Conservation (phyloP, 169 alveolate species). For the Plasmodium berghei region DNA sequence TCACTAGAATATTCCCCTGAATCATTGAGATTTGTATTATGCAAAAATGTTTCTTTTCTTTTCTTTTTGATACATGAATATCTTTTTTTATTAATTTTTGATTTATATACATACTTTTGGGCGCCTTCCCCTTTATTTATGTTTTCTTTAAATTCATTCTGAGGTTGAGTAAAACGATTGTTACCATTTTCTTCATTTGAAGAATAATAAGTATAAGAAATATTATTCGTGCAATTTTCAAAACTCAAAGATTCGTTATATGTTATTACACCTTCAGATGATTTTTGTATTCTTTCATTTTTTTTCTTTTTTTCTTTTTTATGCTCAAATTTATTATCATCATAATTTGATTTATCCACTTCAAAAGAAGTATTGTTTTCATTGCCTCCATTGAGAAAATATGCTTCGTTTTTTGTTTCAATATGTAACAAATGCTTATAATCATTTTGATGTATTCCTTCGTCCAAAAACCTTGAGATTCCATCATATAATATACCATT, state of each 20-base stretch:
- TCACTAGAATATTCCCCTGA: constrained; percentile 48
- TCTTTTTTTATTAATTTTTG: constrained; percentile 40
- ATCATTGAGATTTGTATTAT: constrained; percentile 5
- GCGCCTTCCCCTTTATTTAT: neutral
- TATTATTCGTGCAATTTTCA: constrained; percentile 8
- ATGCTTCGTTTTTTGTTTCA: neutral
- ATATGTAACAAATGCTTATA: neutral
- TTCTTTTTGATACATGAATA: constrained; percentile 50
- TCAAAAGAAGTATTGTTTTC: too few species aligned
- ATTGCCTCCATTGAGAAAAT: neutral
- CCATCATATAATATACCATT: too few species aligned
- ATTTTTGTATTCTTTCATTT: neutral
- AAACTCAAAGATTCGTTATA: neutral
- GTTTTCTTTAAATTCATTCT: constrained; percentile 14
- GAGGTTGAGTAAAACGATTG: neutral
- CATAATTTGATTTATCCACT: too few species aligned
- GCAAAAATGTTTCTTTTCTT: constrained; percentile 35
- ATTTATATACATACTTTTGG: constrained; percentile 25
- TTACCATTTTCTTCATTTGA: constrained; percentile 2
- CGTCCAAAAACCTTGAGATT: too few species aligned
- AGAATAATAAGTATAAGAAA: constrained; percentile 1
- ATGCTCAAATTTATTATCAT: neutral
- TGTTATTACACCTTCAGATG: neutral
- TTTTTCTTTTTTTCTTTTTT: neutral
- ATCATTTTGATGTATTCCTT: too few species aligned